phyloP scores from a whole-genome alignment of 345 rosid species.

The Trapa bicornis region DNA sequence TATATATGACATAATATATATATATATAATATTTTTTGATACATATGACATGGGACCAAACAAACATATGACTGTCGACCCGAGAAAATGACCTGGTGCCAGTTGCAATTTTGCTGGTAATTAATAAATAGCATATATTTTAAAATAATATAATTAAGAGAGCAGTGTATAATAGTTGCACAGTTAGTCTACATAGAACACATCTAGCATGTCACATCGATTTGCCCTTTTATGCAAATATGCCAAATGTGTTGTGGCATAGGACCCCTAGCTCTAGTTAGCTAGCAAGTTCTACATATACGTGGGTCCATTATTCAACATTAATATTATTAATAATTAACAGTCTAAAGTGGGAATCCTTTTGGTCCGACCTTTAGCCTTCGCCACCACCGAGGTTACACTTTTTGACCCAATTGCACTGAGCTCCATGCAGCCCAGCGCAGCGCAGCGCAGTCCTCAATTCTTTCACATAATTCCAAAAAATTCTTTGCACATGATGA shows the following conservation, averaged over 20 bases:
- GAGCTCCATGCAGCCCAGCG: background rate
- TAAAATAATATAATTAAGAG: no score
- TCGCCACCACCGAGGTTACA: background rate
- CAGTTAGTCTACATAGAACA: background rate
- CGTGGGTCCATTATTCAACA: no score
- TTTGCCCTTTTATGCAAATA: conserved; percentile 7
- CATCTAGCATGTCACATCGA: conserved; percentile 3
- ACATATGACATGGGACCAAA: no score
- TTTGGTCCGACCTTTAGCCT: background rate
- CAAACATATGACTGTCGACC: background rate
- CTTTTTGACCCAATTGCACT: conserved; percentile 2
- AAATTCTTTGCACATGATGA: no score
- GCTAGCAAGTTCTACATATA: no score
- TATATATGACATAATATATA: no score
- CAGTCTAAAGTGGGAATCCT: background rate
- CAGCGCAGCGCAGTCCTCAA: no score
- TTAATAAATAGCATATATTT: background rate
- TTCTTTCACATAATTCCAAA: no score
- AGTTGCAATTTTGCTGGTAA: conserved; percentile 6
- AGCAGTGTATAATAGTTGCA: no score
- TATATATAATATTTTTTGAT: no score
- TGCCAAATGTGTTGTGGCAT: background rate
- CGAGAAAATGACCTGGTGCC: conserved; percentile 4
- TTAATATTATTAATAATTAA: background rate
- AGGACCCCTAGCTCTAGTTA: no score